These are phyloP conservation scores for Phytophthora vignae DNA, from an alignment of 352 stramenopile species.

Conservation along the genomic window DNA sequence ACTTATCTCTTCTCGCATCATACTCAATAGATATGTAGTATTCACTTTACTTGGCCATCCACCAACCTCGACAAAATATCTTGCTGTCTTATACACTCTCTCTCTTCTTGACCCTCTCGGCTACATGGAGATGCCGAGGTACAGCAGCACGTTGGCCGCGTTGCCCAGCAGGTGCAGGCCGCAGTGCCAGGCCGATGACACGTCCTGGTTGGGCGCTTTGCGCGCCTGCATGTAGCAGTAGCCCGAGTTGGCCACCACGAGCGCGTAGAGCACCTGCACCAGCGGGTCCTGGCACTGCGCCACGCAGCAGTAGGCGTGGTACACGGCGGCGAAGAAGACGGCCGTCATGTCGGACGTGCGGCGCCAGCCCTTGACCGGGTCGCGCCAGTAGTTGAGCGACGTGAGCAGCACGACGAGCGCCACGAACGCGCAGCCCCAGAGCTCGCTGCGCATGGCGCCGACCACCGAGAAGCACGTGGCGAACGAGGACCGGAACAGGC, in stretches of 20 bases:
- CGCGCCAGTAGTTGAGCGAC: conserved; percentile 88
- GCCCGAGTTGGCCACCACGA: conserved; percentile 71
- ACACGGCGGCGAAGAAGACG: conserved; percentile 61
- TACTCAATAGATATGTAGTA: too few species aligned
- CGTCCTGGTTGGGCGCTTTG: conserved; percentile 63
- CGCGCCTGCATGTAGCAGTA: conserved; percentile 82
- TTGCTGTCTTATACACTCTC: conserved; percentile 20
- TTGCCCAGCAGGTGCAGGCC: conserved; percentile 82
- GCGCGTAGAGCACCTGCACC: conserved; percentile 68
- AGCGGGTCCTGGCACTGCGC: conserved; percentile 56
- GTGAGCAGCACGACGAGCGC: conserved; percentile 79
- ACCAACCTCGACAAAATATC: conserved; percentile 1
- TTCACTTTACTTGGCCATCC: too few species aligned
- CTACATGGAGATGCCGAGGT: conserved; percentile 65
- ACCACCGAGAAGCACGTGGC: conserved; percentile 71
- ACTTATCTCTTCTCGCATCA: too few species aligned
- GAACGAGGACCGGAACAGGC: conserved; percentile 81
- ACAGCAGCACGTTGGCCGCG: conserved; percentile 79
- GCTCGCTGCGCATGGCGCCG: conserved; percentile 53
- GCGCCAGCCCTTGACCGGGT: conserved; percentile 78
- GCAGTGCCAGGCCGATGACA: conserved; percentile 83
- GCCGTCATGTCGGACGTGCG: conserved; percentile 74
- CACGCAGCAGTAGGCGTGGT: conserved; percentile 79
- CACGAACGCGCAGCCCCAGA: conserved; percentile 71
- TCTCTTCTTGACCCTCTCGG: too few species aligned